Evolutionary conservation across 768 basidiomycete genomes (phyloP), one percentile per base, ranked within the genome.

Genomic region (Suillus occidentalis): DNA sequence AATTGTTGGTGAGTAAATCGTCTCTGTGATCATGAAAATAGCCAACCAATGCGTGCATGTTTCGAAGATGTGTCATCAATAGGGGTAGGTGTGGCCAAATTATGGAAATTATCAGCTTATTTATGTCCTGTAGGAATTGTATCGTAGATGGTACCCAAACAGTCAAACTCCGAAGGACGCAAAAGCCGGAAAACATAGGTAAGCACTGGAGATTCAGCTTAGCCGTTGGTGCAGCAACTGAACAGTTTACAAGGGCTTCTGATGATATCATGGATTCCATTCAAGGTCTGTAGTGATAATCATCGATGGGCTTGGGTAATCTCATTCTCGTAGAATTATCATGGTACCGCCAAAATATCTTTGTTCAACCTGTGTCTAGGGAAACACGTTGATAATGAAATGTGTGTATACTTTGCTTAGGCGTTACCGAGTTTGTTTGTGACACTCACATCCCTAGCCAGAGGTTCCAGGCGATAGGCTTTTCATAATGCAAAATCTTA

Each of bases 261-360:
- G 90, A 91, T 66, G 95, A 97, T 69, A 95, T 96, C 65, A 80
- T 79, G 49, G 82, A 84, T 37, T 93, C 91, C 6, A 94, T 97
- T 57, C 72, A 76, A 76, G 95, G 93, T 89, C 36, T 12, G 72
- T 37, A 39, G 2, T 31, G 22, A 61, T 9, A 62, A 20, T 22
- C n/a, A 56, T 40, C 36, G 12, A 45, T 63, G 59, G 9, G 14
- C 65, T 63, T 37, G 71, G 20, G 28, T 43, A 25, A 20, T 9
- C 36, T 50, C 42, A 57, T 60, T 22, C 43, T 52, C 55, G 20
- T 70, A 94, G 92, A 96, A 72, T 81, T 96, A 50, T 75, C 87
- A 67, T 94, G 89, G 87, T 96, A 95, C 70, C 84, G 89, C 64
- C 77, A 86, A 58, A 88, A 89, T 70, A 83, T 95, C 62, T 96